These are phyloP conservation scores for Boechera stricta DNA, from an alignment of 345 rosid genomes.

Conservation along the genomic window DNA sequence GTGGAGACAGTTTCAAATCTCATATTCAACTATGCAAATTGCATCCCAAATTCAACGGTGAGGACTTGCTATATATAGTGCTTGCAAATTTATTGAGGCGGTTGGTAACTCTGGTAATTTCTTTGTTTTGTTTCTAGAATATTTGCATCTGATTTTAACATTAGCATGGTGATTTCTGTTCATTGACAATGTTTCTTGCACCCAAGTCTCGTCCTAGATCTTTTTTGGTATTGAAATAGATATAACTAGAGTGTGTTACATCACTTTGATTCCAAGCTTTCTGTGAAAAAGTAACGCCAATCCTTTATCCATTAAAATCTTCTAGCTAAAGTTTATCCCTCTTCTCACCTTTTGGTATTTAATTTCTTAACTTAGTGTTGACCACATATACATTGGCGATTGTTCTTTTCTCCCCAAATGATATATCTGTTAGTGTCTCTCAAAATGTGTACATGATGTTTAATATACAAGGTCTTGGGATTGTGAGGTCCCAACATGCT, in stretches of 20 bases:
- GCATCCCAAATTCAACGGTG: conserved; percentile 78
- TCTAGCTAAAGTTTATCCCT: conserved; percentile 2
- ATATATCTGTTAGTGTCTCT: conserved; percentile 6
- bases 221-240: conserved; percentile 2
- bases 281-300: conserved; percentile 5
- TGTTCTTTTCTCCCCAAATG: background rate
- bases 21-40: conserved; percentile 59
- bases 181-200: conserved; percentile 15
- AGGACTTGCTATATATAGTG: conserved; percentile 59
- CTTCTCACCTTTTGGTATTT: background rate
- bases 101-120: conserved; percentile 11
- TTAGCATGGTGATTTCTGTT: conserved; percentile 2
- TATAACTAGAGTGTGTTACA: conserved; percentile 10
- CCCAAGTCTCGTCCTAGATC: background rate
- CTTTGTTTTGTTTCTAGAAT: conserved; percentile 1
- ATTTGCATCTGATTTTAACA: conserved; percentile 4
- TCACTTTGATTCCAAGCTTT: conserved; percentile 1
- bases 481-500: conserved; percentile 7
- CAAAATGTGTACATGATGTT: conserved; percentile 19
- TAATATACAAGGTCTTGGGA: conserved; percentile 17
- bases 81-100: conserved; percentile 46
- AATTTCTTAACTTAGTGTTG: conserved; percentile 4
- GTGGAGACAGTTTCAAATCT: conserved; percentile 58
- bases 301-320: conserved; percentile 3
- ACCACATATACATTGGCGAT: conserved; percentile 16